These are phyloP conservation scores for Botrytis fragariae DNA, from an alignment of 2,329 filamentous ascomycete species.

Conservation along the genomic window DNA sequence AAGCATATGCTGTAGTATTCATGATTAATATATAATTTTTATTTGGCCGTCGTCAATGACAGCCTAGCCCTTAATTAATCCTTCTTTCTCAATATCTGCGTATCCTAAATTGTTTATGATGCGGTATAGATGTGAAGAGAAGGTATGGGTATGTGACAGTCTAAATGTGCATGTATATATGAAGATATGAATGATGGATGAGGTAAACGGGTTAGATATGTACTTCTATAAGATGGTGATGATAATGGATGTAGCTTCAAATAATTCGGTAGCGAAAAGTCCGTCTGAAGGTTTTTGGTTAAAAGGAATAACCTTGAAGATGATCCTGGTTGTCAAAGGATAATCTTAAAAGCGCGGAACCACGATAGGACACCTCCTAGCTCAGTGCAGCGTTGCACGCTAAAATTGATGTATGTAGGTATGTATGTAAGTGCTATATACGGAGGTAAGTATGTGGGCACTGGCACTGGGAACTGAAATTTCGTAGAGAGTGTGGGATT, in stretches of 20 bases:
- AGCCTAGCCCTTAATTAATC: not conserved
- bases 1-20: conserved; percentile 33
- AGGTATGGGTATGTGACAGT: not conserved
- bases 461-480: conserved; percentile 1
- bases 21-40: conserved; percentile 7
- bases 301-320: conserved; percentile 18
- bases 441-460: not conserved
- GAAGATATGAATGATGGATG: not conserved
- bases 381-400: conserved; percentile 11
- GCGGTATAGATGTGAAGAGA: not conserved
- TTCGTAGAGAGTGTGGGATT: not conserved
- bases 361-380: not conserved
- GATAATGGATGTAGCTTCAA: conserved; percentile 14
- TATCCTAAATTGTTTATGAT: not conserved
- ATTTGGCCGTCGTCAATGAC: not conserved
- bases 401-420: conserved; percentile 5
- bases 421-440: not conserved
- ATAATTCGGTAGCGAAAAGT: conserved; percentile 16
- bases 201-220: not conserved
- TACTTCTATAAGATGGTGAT: conserved; percentile 6
- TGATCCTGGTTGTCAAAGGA: conserved; percentile 8
- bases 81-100: not conserved
- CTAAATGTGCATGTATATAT: not conserved
- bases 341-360: not conserved
- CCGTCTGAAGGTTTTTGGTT: conserved; percentile 12